These are phyloP conservation scores for Pseudogymnoascus sp. DNA, from an alignment of 2,329 filamentous ascomycete species.

Conservation along the genomic window DNA sequence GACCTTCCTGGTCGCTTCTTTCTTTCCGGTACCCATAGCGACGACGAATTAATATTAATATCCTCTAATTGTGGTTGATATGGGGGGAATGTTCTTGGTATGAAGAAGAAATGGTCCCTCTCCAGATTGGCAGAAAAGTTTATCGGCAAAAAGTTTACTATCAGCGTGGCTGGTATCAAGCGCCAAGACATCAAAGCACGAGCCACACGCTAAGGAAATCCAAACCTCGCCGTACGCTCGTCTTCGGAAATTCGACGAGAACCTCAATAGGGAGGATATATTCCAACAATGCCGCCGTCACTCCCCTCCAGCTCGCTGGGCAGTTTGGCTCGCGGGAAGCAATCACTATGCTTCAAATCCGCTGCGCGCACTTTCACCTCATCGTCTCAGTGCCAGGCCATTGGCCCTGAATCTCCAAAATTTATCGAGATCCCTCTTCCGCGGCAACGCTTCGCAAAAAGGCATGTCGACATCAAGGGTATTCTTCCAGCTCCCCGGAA, in stretches of 20 bases:
- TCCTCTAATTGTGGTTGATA: constrained; percentile 6
- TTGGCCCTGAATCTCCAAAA: constrained; percentile 77
- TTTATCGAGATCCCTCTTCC: constrained; percentile 76
- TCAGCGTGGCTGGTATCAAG: constrained; percentile 7
- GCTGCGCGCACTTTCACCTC: constrained; percentile 38
- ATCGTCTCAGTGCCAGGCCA: constrained; percentile 34
- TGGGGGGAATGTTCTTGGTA: constrained; percentile 4
- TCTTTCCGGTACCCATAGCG: constrained; percentile 82
- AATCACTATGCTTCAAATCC: constrained; percentile 23
- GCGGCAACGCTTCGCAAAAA: constrained; percentile 48
- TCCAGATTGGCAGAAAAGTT: constrained; percentile 15
- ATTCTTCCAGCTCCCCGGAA: constrained; percentile 74
- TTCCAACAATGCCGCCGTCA: constrained; percentile 23
- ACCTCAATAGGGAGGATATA: constrained; percentile 1
- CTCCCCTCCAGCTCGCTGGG: constrained; percentile 24
- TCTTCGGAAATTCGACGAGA: constrained; percentile 7
- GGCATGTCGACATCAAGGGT: constrained; percentile 52
- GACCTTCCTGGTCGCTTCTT: constrained; percentile 72
- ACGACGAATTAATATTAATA: constrained; percentile 3
- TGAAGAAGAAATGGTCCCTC: constrained; percentile 14
- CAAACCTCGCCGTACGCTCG: neutral
- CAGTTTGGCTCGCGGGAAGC: constrained; percentile 28
- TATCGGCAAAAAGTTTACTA: constrained; percentile 13
- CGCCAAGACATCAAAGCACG: constrained; percentile 8
- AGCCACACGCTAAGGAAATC: constrained; percentile 12